Conservation (phyloP, 1,284 basidiomycete species). For the Sanghuangporus sanghuang region DNA sequence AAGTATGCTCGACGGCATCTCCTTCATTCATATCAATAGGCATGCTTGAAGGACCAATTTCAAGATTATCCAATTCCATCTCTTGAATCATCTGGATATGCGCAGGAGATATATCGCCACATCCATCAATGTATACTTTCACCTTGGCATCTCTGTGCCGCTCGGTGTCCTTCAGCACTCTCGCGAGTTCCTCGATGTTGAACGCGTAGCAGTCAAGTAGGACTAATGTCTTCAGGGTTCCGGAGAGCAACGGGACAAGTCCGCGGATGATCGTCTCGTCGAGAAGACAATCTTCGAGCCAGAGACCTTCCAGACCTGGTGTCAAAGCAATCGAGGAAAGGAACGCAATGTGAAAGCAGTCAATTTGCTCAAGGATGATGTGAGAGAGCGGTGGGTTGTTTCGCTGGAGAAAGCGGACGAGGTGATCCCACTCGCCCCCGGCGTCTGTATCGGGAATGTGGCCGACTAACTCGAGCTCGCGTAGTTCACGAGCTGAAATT, state of each 20-base stretch:
- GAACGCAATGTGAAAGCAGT: constrained; percentile 11
- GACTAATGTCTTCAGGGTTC: constrained; percentile 5
- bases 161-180: not conserved
- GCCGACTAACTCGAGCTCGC: constrained; percentile 13
- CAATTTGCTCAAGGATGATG: constrained; percentile 13
- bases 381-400: constrained; percentile 2
- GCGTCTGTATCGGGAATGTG: not conserved
- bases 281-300: constrained; percentile 15
- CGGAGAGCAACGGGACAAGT: not conserved
- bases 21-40: not conserved
- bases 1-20: not conserved
- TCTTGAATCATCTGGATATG: not conserved
- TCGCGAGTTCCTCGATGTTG: constrained; percentile 4
- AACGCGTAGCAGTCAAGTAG: constrained; percentile 7
- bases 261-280: constrained; percentile 12
- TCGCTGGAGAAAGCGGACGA: constrained; percentile 3
- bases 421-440: constrained; percentile 7
- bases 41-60: not conserved
- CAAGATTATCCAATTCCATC: not conserved
- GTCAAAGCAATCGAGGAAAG: not conserved
- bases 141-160: not conserved
- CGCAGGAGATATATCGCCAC: not conserved
- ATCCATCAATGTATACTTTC: constrained; percentile 5
- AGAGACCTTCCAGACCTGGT: constrained; percentile 10
- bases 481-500: constrained; percentile 6